Evolutionary conservation across 768 basidiomycete genomes (phyloP).

Genomic region (Gelatoporia subvermispora): DNA sequence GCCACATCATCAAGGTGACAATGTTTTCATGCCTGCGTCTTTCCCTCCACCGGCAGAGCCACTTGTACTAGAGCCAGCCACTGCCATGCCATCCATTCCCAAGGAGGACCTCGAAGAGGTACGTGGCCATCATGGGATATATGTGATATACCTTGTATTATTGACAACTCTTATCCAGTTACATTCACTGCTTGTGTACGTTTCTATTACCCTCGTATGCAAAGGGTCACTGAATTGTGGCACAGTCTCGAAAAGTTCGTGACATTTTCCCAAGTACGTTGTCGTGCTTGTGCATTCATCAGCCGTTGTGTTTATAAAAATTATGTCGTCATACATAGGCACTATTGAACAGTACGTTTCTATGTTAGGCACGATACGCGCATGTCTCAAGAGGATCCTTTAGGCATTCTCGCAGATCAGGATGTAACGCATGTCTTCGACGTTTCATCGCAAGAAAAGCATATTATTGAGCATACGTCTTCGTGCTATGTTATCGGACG

Average conservation of each 20-base stretch:
- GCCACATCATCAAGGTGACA: conserved; percentile 29
- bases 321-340: conserved; percentile 12
- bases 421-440: conserved; percentile 31
- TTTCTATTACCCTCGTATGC: not conserved
- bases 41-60: conserved; percentile 37
- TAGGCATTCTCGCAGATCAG: conserved; percentile 46
- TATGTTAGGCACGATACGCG: not conserved
- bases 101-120: conserved; percentile 46
- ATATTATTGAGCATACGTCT: conserved; percentile 52
- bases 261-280: conserved; percentile 21
- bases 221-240: not conserved
- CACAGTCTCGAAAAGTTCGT: conserved; percentile 23
- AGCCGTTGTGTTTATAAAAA: not conserved
- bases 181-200: conserved; percentile 57
- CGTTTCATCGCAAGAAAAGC: conserved; percentile 39
- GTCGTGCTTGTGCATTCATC: not conserved
- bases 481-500: conserved; percentile 59
- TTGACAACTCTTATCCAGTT: conserved; percentile 31
- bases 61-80: conserved; percentile 2
- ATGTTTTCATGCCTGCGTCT: conserved; percentile 40
- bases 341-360: conserved; percentile 33
- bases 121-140: not conserved
- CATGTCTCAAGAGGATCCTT: not conserved
- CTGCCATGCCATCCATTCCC: conserved; percentile 29
- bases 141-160: not conserved